phyloP scores from a whole-genome alignment of 1,284 basidiomycete genomes.

The Dichomitus squalens region DNA sequence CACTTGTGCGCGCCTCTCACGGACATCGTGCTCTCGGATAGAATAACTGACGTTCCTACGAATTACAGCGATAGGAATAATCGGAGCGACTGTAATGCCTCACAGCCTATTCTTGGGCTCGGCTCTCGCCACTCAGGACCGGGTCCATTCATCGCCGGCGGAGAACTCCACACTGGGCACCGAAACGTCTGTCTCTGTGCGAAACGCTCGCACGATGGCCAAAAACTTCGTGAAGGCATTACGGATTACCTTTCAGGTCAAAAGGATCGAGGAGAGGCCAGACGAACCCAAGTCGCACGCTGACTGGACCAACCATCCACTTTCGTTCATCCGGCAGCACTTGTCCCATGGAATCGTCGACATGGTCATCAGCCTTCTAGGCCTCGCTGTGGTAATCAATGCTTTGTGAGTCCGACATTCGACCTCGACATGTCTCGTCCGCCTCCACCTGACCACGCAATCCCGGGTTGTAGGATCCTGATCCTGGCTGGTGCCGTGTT shows the following conservation, averaged over 20 bases:
- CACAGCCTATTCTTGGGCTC: conserved; percentile 92
- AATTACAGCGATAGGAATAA: conserved; percentile 71
- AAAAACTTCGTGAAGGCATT: neutral
- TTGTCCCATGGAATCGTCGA: conserved; percentile 76
- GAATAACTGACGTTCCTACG: too few species aligned
- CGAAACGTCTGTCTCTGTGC: neutral
- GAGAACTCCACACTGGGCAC: neutral
- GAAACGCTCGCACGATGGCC: neutral
- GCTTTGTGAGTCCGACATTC: conserved; percentile 51
- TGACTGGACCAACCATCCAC: conserved; percentile 60
- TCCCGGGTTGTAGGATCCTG: conserved; percentile 53
- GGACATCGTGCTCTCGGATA: neutral
- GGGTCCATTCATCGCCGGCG: conserved; percentile 39
- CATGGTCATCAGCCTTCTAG: conserved; percentile 64
- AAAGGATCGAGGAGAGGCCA: neutral
- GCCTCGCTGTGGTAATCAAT: conserved; percentile 87
- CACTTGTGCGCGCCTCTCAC: conserved; percentile 54
- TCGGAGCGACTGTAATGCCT: conserved; percentile 88
- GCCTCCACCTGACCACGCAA: neutral
- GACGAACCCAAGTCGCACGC: conserved; percentile 13
- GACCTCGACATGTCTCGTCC: neutral
- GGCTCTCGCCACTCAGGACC: conserved; percentile 80
- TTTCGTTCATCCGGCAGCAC: conserved; percentile 75
- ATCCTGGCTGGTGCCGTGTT: conserved; percentile 74
- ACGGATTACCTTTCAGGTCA: neutral